phyloP scores from a whole-genome alignment of 768 basidiomycete species.

The Panaeolus cyanescens region DNA sequence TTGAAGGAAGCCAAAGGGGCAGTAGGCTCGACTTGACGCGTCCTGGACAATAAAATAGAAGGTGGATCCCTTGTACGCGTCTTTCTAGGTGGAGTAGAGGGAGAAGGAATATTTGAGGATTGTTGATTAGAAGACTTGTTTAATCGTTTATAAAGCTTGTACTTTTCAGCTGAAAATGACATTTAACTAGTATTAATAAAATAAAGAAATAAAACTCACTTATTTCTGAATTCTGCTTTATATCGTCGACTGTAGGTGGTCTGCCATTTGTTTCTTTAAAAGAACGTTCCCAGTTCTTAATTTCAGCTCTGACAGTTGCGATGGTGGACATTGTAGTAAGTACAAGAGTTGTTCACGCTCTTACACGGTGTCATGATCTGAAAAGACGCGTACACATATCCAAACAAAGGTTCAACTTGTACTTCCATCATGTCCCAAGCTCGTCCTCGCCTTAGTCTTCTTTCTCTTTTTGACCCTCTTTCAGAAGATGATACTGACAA shows the following conservation, averaged over 20 bases:
- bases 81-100: conserved; percentile 41
- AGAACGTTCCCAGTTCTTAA: conserved; percentile 77
- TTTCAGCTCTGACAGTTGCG: conserved; percentile 59
- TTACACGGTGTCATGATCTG: conserved; percentile 10
- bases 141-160: conserved; percentile 80
- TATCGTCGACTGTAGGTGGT: conserved; percentile 70
- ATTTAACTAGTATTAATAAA: conserved; percentile 14
- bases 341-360: conserved; percentile 12
- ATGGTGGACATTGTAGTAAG: conserved; percentile 38
- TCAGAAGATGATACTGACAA: conserved; percentile 43
- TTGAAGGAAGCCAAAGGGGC: conserved; percentile 62
- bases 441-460: conserved; percentile 47
- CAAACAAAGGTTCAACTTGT: conserved; percentile 38
- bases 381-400: conserved; percentile 37
- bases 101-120: conserved; percentile 21
- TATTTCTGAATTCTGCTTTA: conserved; percentile 58
- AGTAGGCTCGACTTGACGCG: conserved; percentile 54
- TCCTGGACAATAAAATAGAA: conserved; percentile 44
- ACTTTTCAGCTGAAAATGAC: conserved; percentile 62
- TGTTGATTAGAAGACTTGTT: conserved; percentile 42
- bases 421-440: conserved; percentile 27
- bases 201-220: conserved; percentile 44
- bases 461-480: conserved; percentile 55
- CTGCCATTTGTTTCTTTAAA: conserved; percentile 59
- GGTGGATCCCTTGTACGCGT: conserved; percentile 29